phyloP scores from a whole-genome alignment of 768 basidiomycete genomes.

The Boletus subcaerulescens region DNA sequence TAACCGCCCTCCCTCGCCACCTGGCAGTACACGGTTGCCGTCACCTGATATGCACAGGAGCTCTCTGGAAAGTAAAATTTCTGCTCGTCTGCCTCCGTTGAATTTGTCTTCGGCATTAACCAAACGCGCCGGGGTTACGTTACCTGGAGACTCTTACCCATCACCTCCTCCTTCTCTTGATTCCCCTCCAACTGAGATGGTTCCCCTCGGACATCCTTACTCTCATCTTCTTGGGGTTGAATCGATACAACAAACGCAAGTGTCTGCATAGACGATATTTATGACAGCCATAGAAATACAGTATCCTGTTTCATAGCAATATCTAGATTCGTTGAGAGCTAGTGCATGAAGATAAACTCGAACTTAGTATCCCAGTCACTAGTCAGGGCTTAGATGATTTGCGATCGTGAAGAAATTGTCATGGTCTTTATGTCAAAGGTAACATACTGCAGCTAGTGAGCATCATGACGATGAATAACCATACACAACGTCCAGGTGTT shows the following conservation, averaged over 20 bases:
- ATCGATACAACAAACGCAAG: conserved; percentile 13
- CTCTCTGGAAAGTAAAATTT: conserved; percentile 19
- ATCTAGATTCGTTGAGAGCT: not conserved
- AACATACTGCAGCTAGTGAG: no score
- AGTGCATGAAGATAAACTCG: not conserved
- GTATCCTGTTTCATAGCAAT: not conserved
- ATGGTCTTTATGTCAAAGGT: no score
- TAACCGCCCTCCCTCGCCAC: conserved; percentile 6
- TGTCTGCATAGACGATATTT: conserved; percentile 25
- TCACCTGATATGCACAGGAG: not conserved
- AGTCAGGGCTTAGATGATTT: no score
- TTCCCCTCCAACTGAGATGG: conserved; percentile 19
- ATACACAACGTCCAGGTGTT: conserved; percentile 2
- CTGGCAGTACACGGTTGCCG: conserved; percentile 1
- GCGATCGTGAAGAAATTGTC: no score
- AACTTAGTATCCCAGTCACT: no score
- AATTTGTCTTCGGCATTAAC: conserved; percentile 18
- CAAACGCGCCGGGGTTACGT: conserved; percentile 23
- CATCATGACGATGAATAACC: not conserved
- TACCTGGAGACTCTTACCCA: conserved; percentile 45
- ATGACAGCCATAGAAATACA: conserved; percentile 11
- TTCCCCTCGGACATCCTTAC: conserved; percentile 12
- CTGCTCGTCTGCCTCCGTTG: conserved; percentile 16
- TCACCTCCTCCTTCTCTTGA: conserved; percentile 42
- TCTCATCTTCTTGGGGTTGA: conserved; percentile 1